phyloP scores from a whole-genome alignment of 208 protist species.

The Herpetomonas muscarum region DNA sequence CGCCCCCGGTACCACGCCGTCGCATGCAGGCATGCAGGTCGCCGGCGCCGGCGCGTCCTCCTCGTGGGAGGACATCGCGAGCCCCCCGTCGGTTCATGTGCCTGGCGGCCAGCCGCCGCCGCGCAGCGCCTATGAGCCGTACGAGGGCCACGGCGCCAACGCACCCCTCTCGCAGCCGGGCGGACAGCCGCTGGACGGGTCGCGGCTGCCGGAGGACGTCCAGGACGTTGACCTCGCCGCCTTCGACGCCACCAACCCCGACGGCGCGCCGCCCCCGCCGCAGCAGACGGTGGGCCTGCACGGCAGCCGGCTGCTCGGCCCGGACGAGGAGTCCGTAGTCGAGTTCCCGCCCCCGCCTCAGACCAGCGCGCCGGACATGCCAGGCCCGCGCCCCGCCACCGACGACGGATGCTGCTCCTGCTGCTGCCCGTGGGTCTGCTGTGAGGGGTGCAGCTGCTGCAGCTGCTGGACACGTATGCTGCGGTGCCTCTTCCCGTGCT shows the following conservation, averaged over 20 bases:
- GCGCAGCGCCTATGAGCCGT: neutral
- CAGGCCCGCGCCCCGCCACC: slow-evolving; percentile 17
- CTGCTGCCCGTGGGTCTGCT: slow-evolving; percentile 9
- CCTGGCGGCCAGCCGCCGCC: neutral
- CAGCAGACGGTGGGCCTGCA: neutral
- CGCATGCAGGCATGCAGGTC: neutral
- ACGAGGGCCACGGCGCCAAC: neutral
- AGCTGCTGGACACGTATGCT: slow-evolving; percentile 5
- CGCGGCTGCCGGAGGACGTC: neutral
- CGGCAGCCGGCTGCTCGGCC: neutral
- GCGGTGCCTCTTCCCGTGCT: slow-evolving; percentile 36
- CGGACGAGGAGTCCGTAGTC: slow-evolving; percentile 29
- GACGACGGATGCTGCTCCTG: neutral
- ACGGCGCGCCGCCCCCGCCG: neutral
- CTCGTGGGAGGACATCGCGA: slow-evolving; percentile 3
- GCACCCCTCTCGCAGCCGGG: neutral
- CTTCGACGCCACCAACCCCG: neutral
- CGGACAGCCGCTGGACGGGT: neutral
- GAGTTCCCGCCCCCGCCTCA: slow-evolving; percentile 65
- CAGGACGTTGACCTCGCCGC: neutral
- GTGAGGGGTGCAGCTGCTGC: slow-evolving; percentile 14
- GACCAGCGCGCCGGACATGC: slow-evolving; percentile 45
- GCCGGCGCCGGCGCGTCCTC: neutral
- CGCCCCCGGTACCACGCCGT: neutral
- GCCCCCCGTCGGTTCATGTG: slow-evolving; percentile 2